Evolutionary conservation across 2,329 filamentous ascomycete genomes (phyloP), one percentile per base, ranked within the genome.

Genomic region (Monilinia fructigena): DNA sequence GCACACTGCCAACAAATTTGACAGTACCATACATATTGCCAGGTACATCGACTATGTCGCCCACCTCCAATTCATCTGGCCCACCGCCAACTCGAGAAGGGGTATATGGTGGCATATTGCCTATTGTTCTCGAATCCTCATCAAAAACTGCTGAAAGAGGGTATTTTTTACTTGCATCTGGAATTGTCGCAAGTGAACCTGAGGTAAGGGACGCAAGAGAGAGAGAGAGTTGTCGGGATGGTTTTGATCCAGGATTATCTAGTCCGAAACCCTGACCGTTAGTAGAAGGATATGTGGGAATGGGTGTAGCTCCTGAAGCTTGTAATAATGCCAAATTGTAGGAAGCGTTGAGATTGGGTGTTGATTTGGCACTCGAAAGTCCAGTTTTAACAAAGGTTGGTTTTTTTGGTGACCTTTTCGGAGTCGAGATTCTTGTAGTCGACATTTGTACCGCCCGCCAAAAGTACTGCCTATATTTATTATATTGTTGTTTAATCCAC

Each of bases 21-120:
- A 98, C 89, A 2, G 87, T 90, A 59, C 95, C 95, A 71, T 89
- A 82, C 93, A 99, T 97, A 77, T 89, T 92, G 53, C 95, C 95
- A 1, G 94, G 93, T 56, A 97, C 94, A 72, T 97, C 93, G 69
- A 97, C 94, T 45, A 83, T 78, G 76, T 97, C 94, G 71, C 94
- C 94, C 52, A 95, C 83, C 70, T 87, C 84, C 68, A 96, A 80
- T 63, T 84, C 82, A 66, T 79, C 79, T 71, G 58, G 42, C 2
- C 76, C 80, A 71, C 81, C 78, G 66, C 77, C 77, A 63, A 75
- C 79, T 78, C 83, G 80, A 65, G 80, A 81, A 35, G 86, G 85
- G 0, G 85, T 87, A 63, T 80, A 76, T 42, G 83, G 85, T 61
- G 81, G 79, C 81, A 86, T 86, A 64, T 77, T 82, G 76, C 69